Percentiles rank a stretch among this genome's conserved stretches.
Evolutionary conservation across 441 rosid genomes (phyloP).

Genomic region (Geranium incanum): DNA sequence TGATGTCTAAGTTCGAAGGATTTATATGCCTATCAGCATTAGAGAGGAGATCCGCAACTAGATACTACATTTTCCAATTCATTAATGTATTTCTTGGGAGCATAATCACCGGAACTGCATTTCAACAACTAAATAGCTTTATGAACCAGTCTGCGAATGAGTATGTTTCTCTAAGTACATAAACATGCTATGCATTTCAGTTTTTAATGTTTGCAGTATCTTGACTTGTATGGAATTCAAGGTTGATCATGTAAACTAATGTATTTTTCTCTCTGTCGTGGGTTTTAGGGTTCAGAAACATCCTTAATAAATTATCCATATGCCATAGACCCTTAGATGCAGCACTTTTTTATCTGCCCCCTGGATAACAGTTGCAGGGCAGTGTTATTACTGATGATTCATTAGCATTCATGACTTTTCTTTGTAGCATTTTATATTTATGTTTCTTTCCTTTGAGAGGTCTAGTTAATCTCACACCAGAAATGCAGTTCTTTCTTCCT

Average conservation of each 20-base stretch:
- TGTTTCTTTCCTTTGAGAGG: no score
- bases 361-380: no score
- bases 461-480: no score
- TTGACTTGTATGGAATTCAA: no score
- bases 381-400: no score
- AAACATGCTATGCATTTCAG: not conserved
- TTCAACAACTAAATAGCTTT: slow-evolving; percentile 69
- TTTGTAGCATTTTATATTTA: no score
- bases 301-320: not conserved
- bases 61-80: slow-evolving; percentile 72
- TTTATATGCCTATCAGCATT: slow-evolving; percentile 58
- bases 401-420: no score
- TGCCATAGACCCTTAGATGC: not conserved
- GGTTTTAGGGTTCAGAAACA: not conserved
- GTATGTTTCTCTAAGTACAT: slow-evolving; percentile 35
- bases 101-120: slow-evolving; percentile 66
- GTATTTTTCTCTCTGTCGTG: no score
- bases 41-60: slow-evolving; percentile 80
- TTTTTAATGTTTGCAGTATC: not conserved
- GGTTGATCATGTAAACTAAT: no score
- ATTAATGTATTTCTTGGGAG: slow-evolving; percentile 77
- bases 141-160: slow-evolving; percentile 51
- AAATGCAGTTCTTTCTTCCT: no score
- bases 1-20: slow-evolving; percentile 92
- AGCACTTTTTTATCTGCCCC: no score